Conservation (phyloP, 495 filamentous ascomycete species). For the Clavariopsis aquatica region DNA sequence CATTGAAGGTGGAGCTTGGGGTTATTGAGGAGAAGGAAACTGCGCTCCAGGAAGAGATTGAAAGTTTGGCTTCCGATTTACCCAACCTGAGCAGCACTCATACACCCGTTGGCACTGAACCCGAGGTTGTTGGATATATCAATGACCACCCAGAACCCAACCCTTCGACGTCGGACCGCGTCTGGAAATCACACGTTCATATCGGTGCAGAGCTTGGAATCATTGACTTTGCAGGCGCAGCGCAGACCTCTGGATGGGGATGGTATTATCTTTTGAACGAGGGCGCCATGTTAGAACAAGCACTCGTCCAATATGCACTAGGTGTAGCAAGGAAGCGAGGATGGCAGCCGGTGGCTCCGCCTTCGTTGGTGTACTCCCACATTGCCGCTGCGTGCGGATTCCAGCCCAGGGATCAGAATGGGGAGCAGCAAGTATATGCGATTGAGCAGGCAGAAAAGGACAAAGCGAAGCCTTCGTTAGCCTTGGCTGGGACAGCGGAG, state of each 20-base stretch:
- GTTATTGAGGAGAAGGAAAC: conserved; percentile 62
- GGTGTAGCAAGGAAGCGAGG: conserved; percentile 65
- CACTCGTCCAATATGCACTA: conserved; percentile 83
- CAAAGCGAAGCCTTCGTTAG: conserved; percentile 64
- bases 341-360: conserved; percentile 77
- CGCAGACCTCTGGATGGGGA: conserved; percentile 83
- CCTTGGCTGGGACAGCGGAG: conserved; percentile 84
- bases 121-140: conserved; percentile 65
- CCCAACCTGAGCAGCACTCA: conserved; percentile 80
- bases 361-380: conserved; percentile 88
- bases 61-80: conserved; percentile 71
- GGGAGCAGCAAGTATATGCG: conserved; percentile 86
- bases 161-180: conserved; percentile 52
- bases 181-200: conserved; percentile 72
- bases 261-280: conserved; percentile 95
- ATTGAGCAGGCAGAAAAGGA: conserved; percentile 65
- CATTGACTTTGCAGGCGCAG: conserved; percentile 80
- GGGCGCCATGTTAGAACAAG: conserved; percentile 87
- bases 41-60: conserved; percentile 64
- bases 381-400: conserved; percentile 90
- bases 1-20: conserved; percentile 65
- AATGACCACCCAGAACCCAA: conserved; percentile 67
- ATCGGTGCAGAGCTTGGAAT: conserved; percentile 79
- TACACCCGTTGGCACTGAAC: conserved; percentile 70
- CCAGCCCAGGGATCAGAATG: conserved; percentile 84